Percentiles rank a stretch among this genome's conserved stretches.
Conservation (phyloP, 2,329 filamentous ascomycete genomes). For the Colletotrichum tabaci region DNA sequence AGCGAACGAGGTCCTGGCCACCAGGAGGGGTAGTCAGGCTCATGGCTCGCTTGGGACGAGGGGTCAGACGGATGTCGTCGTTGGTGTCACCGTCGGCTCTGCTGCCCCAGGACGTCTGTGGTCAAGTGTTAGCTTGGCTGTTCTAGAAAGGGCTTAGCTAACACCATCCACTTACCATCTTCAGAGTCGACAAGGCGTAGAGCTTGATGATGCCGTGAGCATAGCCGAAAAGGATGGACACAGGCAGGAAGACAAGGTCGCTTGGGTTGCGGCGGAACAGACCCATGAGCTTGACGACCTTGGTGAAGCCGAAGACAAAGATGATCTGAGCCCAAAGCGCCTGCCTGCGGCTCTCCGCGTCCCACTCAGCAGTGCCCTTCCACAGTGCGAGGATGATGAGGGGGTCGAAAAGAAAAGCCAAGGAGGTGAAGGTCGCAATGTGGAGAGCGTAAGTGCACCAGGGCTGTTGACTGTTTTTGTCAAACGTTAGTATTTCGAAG, state of each 20-base stretch:
- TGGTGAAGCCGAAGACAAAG: slow-evolving; percentile 87
- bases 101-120: slow-evolving; percentile 94
- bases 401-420: slow-evolving; percentile 85
- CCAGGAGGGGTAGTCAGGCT: slow-evolving; percentile 62
- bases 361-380: slow-evolving; percentile 76
- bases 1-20: slow-evolving; percentile 61
- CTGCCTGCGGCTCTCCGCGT: slow-evolving; percentile 64
- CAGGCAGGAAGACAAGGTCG: slow-evolving; percentile 83
- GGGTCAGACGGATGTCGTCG: slow-evolving; percentile 78
- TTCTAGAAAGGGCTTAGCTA: not conserved
- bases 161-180: slow-evolving; percentile 75
- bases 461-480: slow-evolving; percentile 79
- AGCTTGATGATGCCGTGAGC: slow-evolving; percentile 94
- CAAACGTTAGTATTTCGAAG: slow-evolving; percentile 43
- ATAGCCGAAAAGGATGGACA: slow-evolving; percentile 93
- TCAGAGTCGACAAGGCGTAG: slow-evolving; percentile 86
- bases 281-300: slow-evolving; percentile 90
- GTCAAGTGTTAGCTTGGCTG: slow-evolving; percentile 15
- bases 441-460: slow-evolving; percentile 97
- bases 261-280: slow-evolving; percentile 88
- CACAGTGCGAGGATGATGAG: slow-evolving; percentile 79
- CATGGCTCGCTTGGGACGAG: slow-evolving; percentile 58
- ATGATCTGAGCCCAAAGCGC: slow-evolving; percentile 74
- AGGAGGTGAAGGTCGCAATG: slow-evolving; percentile 91
- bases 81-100: slow-evolving; percentile 91